Conservation (phyloP, 441 rosid species). For the Erodium texanum region DNA sequence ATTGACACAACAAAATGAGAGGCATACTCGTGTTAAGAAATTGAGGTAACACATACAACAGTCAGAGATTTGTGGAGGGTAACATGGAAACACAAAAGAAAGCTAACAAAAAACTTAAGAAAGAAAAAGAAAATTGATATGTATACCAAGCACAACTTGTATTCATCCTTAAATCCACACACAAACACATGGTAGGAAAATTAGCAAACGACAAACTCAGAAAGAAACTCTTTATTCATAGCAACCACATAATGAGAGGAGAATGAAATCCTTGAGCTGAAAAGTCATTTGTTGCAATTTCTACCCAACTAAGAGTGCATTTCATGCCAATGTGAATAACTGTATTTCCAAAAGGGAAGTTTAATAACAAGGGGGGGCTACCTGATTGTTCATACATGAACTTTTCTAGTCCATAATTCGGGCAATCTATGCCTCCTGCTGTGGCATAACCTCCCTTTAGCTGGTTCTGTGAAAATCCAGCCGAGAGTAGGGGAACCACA, state of each 20-base stretch:
- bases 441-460: constrained; percentile 29
- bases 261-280: neutral
- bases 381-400: constrained; percentile 39
- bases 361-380: constrained; percentile 25
- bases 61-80: constrained; percentile 1
- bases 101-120: neutral
- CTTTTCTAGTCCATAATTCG: constrained; percentile 28
- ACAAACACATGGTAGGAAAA: too few species aligned
- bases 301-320: neutral
- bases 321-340: neutral
- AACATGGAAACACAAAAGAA: neutral
- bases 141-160: too few species aligned
- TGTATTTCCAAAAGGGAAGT: constrained; percentile 7
- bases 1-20: constrained; percentile 5
- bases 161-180: too few species aligned
- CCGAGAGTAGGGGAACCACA: constrained; percentile 61
- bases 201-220: neutral
- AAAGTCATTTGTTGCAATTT: neutral
- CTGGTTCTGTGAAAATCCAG: constrained; percentile 33
- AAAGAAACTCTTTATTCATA: neutral
- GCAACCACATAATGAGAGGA: neutral
- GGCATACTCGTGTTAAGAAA: neutral
- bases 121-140: neutral
- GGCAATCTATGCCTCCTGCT: constrained; percentile 29
- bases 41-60: constrained; percentile 8